Conservation (phyloP, 192 early-diverging fungal species). For the Gryganskiella cystojenkinii region DNA sequence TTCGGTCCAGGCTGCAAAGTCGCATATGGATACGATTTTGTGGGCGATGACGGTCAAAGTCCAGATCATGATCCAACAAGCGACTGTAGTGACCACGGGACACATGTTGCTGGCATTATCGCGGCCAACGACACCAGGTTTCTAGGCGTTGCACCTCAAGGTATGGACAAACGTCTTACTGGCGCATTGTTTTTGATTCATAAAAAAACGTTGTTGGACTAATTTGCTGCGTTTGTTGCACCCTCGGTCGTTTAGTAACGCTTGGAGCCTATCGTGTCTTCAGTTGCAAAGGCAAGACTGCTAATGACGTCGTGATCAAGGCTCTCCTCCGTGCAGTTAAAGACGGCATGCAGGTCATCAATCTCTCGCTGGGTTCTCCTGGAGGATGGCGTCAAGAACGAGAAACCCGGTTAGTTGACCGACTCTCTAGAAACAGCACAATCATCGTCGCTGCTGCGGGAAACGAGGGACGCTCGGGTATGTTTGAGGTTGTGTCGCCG, state of each 20-base stretch:
- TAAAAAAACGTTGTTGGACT: too few species aligned
- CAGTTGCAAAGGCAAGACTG: constrained; percentile 75
- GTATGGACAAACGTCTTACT: too few species aligned
- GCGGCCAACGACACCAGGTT: constrained; percentile 73
- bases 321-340: constrained; percentile 78
- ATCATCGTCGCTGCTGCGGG: constrained; percentile 70
- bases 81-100: constrained; percentile 69
- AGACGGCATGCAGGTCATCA: constrained; percentile 85
- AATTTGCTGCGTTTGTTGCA: background rate
- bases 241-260: constrained; percentile 53
- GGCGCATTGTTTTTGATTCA: too few species aligned
- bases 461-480: constrained; percentile 74
- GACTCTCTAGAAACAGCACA: constrained; percentile 56
- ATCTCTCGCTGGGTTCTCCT: constrained; percentile 84
- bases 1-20: constrained; percentile 73
- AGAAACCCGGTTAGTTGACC: constrained; percentile 65
- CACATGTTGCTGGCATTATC: constrained; percentile 77
- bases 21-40: constrained; percentile 71
- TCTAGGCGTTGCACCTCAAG: constrained; percentile 85
- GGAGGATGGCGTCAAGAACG: constrained; percentile 71
- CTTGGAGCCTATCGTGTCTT: constrained; percentile 86
- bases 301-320: constrained; percentile 79
- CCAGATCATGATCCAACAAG: constrained; percentile 67
- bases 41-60: constrained; percentile 60
- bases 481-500: constrained; percentile 68